These are phyloP conservation scores for Penicillium frequentans DNA, from an alignment of 2,329 filamentous ascomycete species.

Conservation along the genomic window DNA sequence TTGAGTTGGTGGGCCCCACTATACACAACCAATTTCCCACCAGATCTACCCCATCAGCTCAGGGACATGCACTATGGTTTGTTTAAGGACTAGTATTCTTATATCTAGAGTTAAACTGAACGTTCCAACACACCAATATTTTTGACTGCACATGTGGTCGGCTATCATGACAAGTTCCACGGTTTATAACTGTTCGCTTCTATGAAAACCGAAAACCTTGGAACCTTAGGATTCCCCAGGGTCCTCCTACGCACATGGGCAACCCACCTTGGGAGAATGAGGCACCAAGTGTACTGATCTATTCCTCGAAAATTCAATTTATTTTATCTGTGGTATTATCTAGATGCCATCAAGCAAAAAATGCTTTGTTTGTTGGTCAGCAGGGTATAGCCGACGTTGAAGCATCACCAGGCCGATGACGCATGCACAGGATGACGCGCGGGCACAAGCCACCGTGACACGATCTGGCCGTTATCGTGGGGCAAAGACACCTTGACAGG, in stretches of 20 bases:
- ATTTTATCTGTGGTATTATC: background rate
- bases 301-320: background rate
- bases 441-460: constrained; percentile 21
- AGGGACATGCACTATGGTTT: background rate
- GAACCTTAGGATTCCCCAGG: background rate
- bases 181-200: background rate
- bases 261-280: too few relatives aligned
- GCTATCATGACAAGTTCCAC: background rate
- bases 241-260: background rate
- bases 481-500: constrained; percentile 20
- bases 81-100: background rate
- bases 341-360: background rate
- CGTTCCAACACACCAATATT: background rate
- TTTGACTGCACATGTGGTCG: background rate
- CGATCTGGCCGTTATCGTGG: constrained; percentile 9
- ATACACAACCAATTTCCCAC: background rate
- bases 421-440: constrained; percentile 14
- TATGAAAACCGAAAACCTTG: background rate
- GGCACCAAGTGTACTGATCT: background rate
- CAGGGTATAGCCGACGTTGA: background rate
- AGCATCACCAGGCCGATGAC: background rate
- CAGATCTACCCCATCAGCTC: background rate
- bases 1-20: background rate
- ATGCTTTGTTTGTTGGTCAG: background rate
- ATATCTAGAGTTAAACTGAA: background rate